phyloP scores from a whole-genome alignment of 257 asterid species.

The Petunia secreta region DNA sequence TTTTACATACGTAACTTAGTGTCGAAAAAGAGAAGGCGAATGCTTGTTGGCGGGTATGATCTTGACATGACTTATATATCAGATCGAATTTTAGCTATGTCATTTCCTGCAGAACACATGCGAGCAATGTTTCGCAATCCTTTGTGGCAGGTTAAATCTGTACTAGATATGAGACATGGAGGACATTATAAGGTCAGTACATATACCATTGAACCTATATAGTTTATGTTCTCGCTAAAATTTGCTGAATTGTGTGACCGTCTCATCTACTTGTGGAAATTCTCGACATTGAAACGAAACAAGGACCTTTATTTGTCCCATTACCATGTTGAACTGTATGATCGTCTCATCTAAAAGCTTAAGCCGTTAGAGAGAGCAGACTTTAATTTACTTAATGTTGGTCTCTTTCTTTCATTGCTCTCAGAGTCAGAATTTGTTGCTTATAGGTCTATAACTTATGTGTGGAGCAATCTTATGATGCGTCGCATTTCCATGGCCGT shows the following conservation, averaged over 20 bases:
- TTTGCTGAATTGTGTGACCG: no score
- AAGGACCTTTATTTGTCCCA: no score
- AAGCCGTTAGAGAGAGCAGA: no score
- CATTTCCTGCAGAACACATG: conserved; percentile 81
- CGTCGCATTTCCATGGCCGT: conserved; percentile 70
- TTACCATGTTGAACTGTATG: no score
- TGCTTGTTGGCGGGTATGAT: conserved; percentile 83
- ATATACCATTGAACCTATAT: background rate
- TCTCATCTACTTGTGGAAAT: no score
- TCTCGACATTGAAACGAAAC: no score
- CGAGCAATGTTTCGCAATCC: conserved; percentile 84
- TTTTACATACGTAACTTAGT: conserved; percentile 67
- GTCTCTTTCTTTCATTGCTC: background rate
- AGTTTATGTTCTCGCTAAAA: no score
- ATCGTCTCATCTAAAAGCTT: no score
- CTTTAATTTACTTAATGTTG: no score
- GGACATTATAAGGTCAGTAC: conserved; percentile 68
- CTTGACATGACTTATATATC: conserved; percentile 88
- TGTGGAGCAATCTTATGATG: conserved; percentile 63
- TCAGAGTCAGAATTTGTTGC: background rate
- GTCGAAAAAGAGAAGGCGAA: conserved; percentile 70
- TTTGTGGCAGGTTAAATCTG: conserved; percentile 85
- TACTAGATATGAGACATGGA: conserved; percentile 68
- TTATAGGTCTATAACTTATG: conserved; percentile 78
- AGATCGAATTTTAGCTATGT: conserved; percentile 71